Conservation (phyloP, 306 rosid species). For the Phaseolus lunatus region DNA sequence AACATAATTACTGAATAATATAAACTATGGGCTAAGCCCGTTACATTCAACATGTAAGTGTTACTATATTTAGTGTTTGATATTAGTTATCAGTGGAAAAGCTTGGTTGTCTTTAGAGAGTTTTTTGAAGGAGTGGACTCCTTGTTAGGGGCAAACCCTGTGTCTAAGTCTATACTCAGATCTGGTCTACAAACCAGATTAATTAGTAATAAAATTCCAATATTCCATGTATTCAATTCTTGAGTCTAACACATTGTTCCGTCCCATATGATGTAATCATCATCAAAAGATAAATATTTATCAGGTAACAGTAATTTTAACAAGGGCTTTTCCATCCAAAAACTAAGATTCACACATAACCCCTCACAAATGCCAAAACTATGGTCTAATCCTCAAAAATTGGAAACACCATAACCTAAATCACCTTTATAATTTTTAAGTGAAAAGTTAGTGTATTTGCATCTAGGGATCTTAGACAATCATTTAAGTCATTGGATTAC, state of each 20-base stretch:
- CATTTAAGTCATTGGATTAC: slow-evolving; percentile 26
- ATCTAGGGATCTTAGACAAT: slow-evolving; percentile 27
- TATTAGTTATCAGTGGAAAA: too few relatives aligned
- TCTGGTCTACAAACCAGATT: too few relatives aligned
- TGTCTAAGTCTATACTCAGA: too few relatives aligned
- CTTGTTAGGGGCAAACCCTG: too few relatives aligned
- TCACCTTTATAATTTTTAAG: background rate
- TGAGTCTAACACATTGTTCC: background rate
- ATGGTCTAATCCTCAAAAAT: slow-evolving; percentile 24
- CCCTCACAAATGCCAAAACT: background rate
- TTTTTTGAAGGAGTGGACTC: too few relatives aligned
- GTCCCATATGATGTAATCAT: background rate
- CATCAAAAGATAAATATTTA: slow-evolving; percentile 18
- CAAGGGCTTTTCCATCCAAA: background rate
- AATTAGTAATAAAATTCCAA: too few relatives aligned
- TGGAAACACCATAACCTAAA: slow-evolving; percentile 2
- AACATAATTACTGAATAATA: too few relatives aligned
- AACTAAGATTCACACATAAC: slow-evolving; percentile 12
- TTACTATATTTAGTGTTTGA: too few relatives aligned
- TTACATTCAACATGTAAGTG: too few relatives aligned
- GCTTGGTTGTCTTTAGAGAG: too few relatives aligned
- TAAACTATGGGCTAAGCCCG: too few relatives aligned
- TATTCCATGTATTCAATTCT: too few relatives aligned
- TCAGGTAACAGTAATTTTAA: slow-evolving; percentile 17
- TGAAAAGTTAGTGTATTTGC: background rate